Evolutionary conservation across 768 basidiomycete genomes (phyloP), one percentile per base, ranked within the genome.

Genomic region (Pulveroboletus sp.): DNA sequence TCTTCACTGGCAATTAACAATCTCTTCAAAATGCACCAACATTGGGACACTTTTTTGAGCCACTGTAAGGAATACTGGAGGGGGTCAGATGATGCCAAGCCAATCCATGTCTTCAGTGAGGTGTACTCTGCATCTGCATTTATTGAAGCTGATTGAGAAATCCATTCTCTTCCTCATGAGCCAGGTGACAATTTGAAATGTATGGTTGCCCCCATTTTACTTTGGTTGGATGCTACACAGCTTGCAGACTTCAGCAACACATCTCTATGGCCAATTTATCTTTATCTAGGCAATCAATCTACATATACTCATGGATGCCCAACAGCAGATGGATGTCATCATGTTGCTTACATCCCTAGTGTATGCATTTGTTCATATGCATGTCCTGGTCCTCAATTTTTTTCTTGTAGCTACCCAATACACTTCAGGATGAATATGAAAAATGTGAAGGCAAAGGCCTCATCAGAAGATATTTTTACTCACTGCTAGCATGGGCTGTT

Each of bases 161-260:
- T 57, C n/a, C 46, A 45, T 11, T 6, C 34, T 3, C 27, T 51
- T 2, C 58, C 49, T 1, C 16, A 41, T 12, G 41, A 22, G 0
- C 31, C 31, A 23, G 43, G 14, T 8, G 36, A 54, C 30, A 0
- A 53, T 8, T 29, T 39, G 11, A 58, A 63, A 22, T 12, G 35
- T 0, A 50, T 55, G 2, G 36, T 64, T 17, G 27, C 40, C 0
- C 40, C 48, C 0, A 14, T 64, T 1, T 62, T 63, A 58, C 22
- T 59, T 8, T 65, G 60, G 55, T 67, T 64, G 0, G 65, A 67
- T 24, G 43, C 55, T 0, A 67, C 59, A 0, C 62, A 65, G 11
- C 60, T 65, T 0, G 38, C 64, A 0, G 55, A 55, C 8, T 67
- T 72, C 53, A 64, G 72, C 2, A 43, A 61, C 2, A 58, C 61